Conservation (phyloP, 2,329 filamentous ascomycete genomes). For the Stagonosporopsis rhizophila region DNA sequence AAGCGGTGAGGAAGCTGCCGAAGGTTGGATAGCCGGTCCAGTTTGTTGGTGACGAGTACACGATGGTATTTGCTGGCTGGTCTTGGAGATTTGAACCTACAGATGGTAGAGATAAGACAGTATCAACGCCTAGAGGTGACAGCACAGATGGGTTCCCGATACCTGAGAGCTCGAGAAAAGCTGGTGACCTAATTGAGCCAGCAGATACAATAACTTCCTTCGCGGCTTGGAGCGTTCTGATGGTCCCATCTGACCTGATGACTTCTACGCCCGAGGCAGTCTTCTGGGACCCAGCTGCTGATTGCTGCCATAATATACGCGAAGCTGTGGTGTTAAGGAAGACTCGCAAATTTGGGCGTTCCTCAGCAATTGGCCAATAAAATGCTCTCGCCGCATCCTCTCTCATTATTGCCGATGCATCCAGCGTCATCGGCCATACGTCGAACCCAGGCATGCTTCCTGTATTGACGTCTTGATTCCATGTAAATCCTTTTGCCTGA, state of each 20-base stretch:
- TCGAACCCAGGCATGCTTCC: conserved; percentile 55
- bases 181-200: conserved; percentile 44
- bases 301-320: conserved; percentile 48
- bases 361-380: conserved; percentile 52
- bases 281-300: conserved; percentile 1
- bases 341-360: conserved; percentile 53
- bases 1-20: conserved; percentile 45
- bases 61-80: conserved; percentile 39
- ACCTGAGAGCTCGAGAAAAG: conserved; percentile 47
- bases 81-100: conserved; percentile 48
- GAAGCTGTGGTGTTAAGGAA: conserved; percentile 54
- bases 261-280: conserved; percentile 37
- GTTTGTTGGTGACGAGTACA: conserved; percentile 37
- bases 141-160: conserved; percentile 45
- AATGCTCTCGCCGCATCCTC: conserved; percentile 58
- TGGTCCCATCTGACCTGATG: conserved; percentile 25
- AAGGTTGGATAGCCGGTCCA: conserved; percentile 50
- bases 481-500: conserved; percentile 44
- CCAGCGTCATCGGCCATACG: conserved; percentile 53
- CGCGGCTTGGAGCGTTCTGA: conserved; percentile 24
- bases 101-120: conserved; percentile 28
- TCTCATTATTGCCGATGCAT: conserved; percentile 48
- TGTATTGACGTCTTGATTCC: conserved; percentile 53
- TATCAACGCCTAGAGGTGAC: conserved; percentile 27
- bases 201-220: conserved; percentile 48